phyloP scores from a whole-genome alignment of 768 basidiomycete genomes.

The Boletellus emodensis region DNA sequence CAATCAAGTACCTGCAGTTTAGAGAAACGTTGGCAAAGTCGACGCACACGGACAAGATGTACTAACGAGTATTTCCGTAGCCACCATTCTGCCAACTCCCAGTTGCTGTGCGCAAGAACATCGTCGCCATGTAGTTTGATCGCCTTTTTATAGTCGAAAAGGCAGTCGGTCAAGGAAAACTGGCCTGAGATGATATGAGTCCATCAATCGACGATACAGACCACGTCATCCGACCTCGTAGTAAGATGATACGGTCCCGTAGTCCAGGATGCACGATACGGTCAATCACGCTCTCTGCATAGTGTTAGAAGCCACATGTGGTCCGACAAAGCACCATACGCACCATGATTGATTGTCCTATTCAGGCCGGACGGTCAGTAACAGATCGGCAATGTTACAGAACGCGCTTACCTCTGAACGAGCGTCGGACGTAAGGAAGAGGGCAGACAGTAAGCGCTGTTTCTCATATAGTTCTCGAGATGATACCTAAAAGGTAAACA shows the following conservation, averaged over 20 bases:
- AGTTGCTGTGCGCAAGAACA: conserved; percentile 82
- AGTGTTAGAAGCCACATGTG: conserved; percentile 6
- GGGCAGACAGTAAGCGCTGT: conserved; percentile 83
- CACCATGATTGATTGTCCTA: conserved; percentile 83
- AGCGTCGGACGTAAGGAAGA: conserved; percentile 82
- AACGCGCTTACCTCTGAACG: conserved; percentile 64
- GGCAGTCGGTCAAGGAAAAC: conserved; percentile 75
- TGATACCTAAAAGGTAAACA: conserved; percentile 60
- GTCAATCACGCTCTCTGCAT: conserved; percentile 84
- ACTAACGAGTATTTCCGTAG: conserved; percentile 73
- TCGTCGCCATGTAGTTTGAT: conserved; percentile 87
- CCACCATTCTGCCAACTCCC: conserved; percentile 87
- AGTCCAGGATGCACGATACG: conserved; percentile 85
- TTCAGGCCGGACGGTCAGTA: conserved; percentile 4
- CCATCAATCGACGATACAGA: conserved; percentile 1
- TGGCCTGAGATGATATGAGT: conserved; percentile 46
- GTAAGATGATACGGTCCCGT: conserved; percentile 85
- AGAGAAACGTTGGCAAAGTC: not conserved
- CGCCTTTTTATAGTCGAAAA: conserved; percentile 65
- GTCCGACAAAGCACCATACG: conserved; percentile 15
- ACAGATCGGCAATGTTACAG: not conserved
- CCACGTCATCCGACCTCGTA: conserved; percentile 54
- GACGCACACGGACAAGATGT: not conserved
- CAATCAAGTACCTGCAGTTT: conserved; percentile 66
- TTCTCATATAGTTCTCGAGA: conserved; percentile 83